Percentiles rank a stretch among this genome's conserved stretches.
Conservation (phyloP, 176 grass and related monocot genomes). For the Hordeum marinum region DNA sequence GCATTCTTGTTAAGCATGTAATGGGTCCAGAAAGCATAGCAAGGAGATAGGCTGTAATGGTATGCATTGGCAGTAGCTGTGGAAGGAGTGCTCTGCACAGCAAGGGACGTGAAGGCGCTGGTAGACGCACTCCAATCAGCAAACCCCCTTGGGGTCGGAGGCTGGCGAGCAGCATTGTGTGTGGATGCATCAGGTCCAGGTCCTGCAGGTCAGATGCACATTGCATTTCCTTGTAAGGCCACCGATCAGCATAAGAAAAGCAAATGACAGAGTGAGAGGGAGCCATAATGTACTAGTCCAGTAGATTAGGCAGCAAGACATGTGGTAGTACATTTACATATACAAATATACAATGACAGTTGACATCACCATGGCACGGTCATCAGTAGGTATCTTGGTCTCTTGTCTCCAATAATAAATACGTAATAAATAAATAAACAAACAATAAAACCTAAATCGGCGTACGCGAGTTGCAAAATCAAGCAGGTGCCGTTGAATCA, state of each 20-base stretch:
- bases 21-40: slow-evolving; percentile 32
- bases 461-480: not conserved
- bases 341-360: not conserved
- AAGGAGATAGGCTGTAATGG: slow-evolving; percentile 31
- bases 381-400: not conserved
- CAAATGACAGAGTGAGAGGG: not conserved
- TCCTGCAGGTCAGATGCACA: slow-evolving; percentile 6
- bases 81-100: not conserved
- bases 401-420: not conserved
- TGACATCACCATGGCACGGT: not conserved
- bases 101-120: slow-evolving; percentile 13
- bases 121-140: slow-evolving; percentile 32
- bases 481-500: not conserved
- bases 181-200: slow-evolving; percentile 11
- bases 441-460: slow-evolving; percentile 8
- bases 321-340: not conserved
- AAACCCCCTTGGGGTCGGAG: slow-evolving; percentile 16
- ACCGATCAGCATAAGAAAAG: not conserved
- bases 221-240: not conserved
- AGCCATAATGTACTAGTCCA: not conserved
- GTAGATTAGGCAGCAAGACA: not conserved
- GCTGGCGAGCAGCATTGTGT: slow-evolving; percentile 15
- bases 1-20: slow-evolving; percentile 46
- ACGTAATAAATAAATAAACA: not conserved
- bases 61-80: slow-evolving; percentile 17